These are phyloP conservation scores for Westerdykella sp. DNA, from an alignment of 2,329 filamentous ascomycete genomes.

Conservation along the genomic window DNA sequence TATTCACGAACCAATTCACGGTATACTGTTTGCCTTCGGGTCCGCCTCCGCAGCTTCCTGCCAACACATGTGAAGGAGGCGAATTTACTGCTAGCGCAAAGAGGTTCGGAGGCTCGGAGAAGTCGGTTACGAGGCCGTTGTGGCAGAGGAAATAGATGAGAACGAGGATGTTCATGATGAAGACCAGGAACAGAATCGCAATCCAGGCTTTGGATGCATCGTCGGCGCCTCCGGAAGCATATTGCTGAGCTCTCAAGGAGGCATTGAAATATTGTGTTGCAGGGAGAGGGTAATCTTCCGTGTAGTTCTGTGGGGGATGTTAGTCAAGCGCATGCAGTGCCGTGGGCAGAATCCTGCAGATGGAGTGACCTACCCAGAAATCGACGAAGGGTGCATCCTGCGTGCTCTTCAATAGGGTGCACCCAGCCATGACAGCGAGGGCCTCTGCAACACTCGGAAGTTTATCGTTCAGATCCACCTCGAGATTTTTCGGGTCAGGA, in stretches of 20 bases:
- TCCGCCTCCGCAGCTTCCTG: conserved; percentile 52
- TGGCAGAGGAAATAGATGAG: conserved; percentile 57
- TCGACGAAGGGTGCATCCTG: conserved; percentile 56
- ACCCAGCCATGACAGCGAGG: conserved; percentile 62
- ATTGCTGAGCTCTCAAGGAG: conserved; percentile 58
- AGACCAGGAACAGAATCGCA: conserved; percentile 58
- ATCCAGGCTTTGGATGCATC: conserved; percentile 63
- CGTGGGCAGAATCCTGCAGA: not conserved
- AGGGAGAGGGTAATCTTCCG: conserved; percentile 23
- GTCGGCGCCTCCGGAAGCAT: conserved; percentile 59
- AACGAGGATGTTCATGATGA: conserved; percentile 61
- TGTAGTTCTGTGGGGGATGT: conserved; percentile 37
- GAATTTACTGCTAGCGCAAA: conserved; percentile 66
- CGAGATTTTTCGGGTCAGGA: conserved; percentile 7
- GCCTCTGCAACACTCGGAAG: conserved; percentile 68
- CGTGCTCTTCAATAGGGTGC: conserved; percentile 57
- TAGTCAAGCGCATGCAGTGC: not conserved
- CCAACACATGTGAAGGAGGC: conserved; percentile 47
- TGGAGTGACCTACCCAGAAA: conserved; percentile 29
- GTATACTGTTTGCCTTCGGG: conserved; percentile 47
- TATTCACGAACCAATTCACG: conserved; percentile 43
- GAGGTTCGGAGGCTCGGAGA: conserved; percentile 69
- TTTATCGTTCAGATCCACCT: conserved; percentile 41
- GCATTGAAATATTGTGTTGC: conserved; percentile 58
- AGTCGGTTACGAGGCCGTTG: conserved; percentile 65